phyloP scores from a whole-genome alignment of 257 asterid species.

The Lantana camara region DNA sequence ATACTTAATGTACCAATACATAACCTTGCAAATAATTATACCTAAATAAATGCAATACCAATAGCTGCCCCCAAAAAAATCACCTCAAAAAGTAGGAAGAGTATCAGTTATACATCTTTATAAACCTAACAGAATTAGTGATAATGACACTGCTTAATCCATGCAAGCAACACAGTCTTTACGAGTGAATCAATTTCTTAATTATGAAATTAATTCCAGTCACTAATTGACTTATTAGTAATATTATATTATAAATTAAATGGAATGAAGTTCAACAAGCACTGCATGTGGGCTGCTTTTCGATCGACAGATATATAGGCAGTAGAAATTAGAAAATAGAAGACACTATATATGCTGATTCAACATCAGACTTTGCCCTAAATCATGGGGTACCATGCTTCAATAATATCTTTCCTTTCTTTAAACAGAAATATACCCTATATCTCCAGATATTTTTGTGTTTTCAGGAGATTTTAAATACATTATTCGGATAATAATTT shows the following conservation, averaged over 20 bases:
- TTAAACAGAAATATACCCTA: neutral
- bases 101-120: neutral
- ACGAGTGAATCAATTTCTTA: neutral
- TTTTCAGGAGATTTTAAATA: too few relatives aligned
- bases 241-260: neutral
- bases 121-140: neutral
- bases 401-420: neutral
- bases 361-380: constrained; percentile 31
- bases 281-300: constrained; percentile 26
- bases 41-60: neutral
- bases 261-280: neutral
- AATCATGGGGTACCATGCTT: constrained; percentile 3
- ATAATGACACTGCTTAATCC: constrained; percentile 6
- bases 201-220: neutral
- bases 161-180: constrained; percentile 6
- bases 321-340: neutral
- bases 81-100: neutral
- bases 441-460: neutral
- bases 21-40: neutral
- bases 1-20: too few relatives aligned
- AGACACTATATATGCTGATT: neutral
- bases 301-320: too few relatives aligned
- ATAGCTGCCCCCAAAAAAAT: neutral
- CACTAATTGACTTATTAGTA: neutral
- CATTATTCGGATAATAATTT: too few relatives aligned